Evolutionary conservation across 495 filamentous ascomycete genomes (phyloP).

Genomic region (Xeromyces bisporus): DNA sequence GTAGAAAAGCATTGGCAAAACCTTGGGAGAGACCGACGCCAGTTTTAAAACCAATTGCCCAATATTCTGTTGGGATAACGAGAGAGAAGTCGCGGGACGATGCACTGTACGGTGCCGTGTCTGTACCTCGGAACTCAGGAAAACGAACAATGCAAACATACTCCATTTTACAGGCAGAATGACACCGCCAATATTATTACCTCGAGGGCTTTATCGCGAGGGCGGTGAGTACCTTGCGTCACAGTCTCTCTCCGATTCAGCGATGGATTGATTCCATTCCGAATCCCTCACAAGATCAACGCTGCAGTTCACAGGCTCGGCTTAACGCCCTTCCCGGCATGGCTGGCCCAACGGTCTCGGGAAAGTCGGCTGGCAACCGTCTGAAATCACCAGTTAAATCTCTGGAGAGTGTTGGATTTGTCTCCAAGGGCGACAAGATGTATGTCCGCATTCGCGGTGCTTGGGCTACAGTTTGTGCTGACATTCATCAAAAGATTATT

Average conservation of each 20-base stretch:
- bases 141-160: constrained; percentile 3
- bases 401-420: constrained; percentile 60
- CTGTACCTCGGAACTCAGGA: background rate
- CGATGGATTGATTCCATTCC: no score
- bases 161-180: no score
- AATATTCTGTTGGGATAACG: no score
- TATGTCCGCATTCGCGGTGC: constrained; percentile 15
- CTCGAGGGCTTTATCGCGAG: no score
- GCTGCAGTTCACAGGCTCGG: no score
- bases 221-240: no score
- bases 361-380: constrained; percentile 34
- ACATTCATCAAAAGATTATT: constrained; percentile 40
- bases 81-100: no score
- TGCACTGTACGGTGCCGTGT: background rate
- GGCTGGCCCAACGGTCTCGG: constrained; percentile 8
- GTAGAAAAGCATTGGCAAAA: background rate
- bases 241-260: no score
- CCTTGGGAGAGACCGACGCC: constrained; percentile 26
- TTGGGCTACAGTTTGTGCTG: no score
- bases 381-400: constrained; percentile 60
- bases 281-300: no score
- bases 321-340: constrained; percentile 1
- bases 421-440: constrained; percentile 76
- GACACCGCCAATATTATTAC: no score
- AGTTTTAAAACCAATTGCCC: background rate